Evolutionary conservation across 2,329 filamentous ascomycete genomes (phyloP).

Genomic region (Chaetomiaceae sp.): DNA sequence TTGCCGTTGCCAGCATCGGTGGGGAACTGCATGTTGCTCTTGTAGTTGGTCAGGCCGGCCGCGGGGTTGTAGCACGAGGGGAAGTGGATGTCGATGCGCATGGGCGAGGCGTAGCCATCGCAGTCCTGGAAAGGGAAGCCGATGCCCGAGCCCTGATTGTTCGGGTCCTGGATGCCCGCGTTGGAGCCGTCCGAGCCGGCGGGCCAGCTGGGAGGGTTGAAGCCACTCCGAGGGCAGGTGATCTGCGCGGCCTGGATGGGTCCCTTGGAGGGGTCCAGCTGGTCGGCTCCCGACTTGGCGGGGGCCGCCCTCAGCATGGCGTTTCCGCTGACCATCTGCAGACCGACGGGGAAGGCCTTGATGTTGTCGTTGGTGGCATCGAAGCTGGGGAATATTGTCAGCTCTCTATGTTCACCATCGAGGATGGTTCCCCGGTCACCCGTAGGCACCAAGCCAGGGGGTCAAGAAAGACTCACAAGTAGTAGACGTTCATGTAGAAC

Average conservation of each 20-base stretch:
- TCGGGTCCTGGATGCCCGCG: conserved; percentile 51
- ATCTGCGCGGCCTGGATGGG: conserved; percentile 51
- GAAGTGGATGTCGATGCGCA: conserved; percentile 65
- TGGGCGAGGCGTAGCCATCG: conserved; percentile 55
- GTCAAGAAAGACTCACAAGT: conserved; percentile 54
- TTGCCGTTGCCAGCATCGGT: conserved; percentile 39
- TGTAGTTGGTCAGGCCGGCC: conserved; percentile 54
- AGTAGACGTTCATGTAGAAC: conserved; percentile 73
- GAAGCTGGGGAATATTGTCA: too few species aligned
- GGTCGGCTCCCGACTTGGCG: conserved; percentile 43
- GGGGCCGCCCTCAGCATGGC: conserved; percentile 53
- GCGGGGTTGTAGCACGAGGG: conserved; percentile 69
- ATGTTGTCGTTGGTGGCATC: conserved; percentile 61
- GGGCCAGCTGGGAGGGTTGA: conserved; percentile 49
- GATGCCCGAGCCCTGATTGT: conserved; percentile 51
- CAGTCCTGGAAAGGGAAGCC: conserved; percentile 70
- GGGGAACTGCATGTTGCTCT: conserved; percentile 64
- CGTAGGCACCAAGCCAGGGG: too few species aligned
- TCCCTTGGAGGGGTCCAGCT: conserved; percentile 49
- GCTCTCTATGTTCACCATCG: too few species aligned
- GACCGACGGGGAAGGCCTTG: conserved; percentile 62
- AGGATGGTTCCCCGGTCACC: too few species aligned
- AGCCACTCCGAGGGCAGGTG: conserved; percentile 53
- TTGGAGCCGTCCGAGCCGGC: conserved; percentile 48
- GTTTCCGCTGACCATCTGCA: conserved; percentile 68